These are phyloP conservation scores for Pezicula rhizophila DNA, from an alignment of 2,329 filamentous ascomycete genomes.

Conservation along the genomic window DNA sequence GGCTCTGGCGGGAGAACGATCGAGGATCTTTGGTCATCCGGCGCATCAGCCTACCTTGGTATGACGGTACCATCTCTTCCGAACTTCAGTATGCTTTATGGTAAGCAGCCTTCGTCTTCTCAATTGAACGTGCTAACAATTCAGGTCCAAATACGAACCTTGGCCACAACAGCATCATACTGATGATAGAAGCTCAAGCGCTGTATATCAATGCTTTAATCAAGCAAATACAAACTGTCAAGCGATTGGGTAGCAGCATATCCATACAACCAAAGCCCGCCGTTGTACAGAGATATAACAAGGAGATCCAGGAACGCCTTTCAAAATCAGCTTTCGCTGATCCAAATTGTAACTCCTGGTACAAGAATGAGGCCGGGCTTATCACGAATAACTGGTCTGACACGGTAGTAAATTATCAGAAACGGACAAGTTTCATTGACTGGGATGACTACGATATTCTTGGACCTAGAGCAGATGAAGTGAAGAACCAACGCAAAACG, in stretches of 20 bases:
- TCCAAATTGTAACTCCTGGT: constrained; percentile 48
- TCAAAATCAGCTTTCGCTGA: constrained; percentile 43
- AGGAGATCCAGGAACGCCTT: constrained; percentile 37
- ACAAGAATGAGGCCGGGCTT: constrained; percentile 45
- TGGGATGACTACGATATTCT: constrained; percentile 39
- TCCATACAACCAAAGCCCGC: constrained; percentile 37
- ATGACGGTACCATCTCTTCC: constrained; percentile 44
- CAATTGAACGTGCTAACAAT: neutral
- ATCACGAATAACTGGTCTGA: constrained; percentile 53
- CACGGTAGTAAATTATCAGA: constrained; percentile 50
- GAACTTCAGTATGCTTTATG: constrained; percentile 53
- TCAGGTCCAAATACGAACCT: constrained; percentile 38
- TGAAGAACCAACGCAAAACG: constrained; percentile 21
- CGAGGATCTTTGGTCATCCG: constrained; percentile 46
- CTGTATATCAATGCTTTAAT: constrained; percentile 48
- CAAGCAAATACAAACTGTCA: constrained; percentile 39
- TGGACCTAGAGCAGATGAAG: constrained; percentile 20
- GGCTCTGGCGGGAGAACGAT: constrained; percentile 38
- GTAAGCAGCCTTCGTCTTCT: constrained; percentile 32
- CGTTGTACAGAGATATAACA: constrained; percentile 38
- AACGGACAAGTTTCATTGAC: constrained; percentile 33
- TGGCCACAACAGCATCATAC: constrained; percentile 50
- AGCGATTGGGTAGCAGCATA: constrained; percentile 32
- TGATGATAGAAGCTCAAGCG: constrained; percentile 56
- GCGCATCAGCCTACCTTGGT: constrained; percentile 44